Evolutionary conservation across 2,329 filamentous ascomycete genomes (phyloP).

Genomic region (Hypoxylon sp.): DNA sequence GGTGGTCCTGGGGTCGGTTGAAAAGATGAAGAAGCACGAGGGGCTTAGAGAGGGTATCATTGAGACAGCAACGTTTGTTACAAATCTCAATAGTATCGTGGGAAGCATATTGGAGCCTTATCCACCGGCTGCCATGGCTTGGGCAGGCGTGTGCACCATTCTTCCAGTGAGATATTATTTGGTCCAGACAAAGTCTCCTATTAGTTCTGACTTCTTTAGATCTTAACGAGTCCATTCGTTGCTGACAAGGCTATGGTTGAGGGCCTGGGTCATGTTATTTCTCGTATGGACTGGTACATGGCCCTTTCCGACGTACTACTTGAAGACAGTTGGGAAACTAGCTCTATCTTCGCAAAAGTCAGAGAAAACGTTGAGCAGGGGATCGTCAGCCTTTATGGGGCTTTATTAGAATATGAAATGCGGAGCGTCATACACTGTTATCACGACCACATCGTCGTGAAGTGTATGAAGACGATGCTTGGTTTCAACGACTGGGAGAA

Average conservation of each 20-base stretch:
- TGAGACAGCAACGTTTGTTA: not conserved
- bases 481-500: too few species aligned
- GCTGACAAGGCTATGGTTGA: not conserved
- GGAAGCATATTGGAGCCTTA: not conserved
- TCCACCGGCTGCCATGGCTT: slow-evolving; percentile 4
- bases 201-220: not conserved
- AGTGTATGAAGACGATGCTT: too few species aligned
- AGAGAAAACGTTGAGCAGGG: not conserved
- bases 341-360: not conserved
- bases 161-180: not conserved
- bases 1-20: not conserved
- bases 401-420: not conserved
- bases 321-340: not conserved
- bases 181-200: not conserved
- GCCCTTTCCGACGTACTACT: not conserved
- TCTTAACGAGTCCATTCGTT: not conserved
- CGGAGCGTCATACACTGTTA: slow-evolving; percentile 2
- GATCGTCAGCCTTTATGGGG: not conserved
- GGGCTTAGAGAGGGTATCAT: slow-evolving; percentile 3
- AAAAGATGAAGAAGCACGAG: not conserved
- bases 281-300: slow-evolving; percentile 8
- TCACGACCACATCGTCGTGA: not conserved
- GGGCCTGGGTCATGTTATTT: not conserved
- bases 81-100: not conserved
- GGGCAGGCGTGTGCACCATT: not conserved